Conservation (phyloP, 2,329 filamentous ascomycete species). For the Pseudodiploospora longispora region DNA sequence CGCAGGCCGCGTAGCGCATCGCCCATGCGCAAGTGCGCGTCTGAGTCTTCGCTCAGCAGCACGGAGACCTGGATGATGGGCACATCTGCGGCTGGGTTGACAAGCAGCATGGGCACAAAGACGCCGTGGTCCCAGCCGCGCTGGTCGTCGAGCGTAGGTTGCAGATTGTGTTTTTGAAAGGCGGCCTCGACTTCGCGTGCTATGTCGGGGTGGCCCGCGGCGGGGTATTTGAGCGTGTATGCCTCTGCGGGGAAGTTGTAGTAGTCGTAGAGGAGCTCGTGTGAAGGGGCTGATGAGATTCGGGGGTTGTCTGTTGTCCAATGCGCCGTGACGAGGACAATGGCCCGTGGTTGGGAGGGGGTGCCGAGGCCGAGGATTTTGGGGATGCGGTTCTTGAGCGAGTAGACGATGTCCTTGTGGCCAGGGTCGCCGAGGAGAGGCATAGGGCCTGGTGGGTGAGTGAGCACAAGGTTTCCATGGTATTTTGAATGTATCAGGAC, state of each 20-base stretch:
- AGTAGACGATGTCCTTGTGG: slow-evolving; percentile 42
- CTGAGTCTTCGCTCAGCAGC: slow-evolving; percentile 41
- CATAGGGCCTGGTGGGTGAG: slow-evolving; percentile 38
- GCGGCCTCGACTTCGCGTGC: slow-evolving; percentile 40
- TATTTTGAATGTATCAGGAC: not conserved
- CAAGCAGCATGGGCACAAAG: slow-evolving; percentile 49
- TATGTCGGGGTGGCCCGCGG: slow-evolving; percentile 45
- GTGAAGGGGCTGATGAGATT: slow-evolving; percentile 41
- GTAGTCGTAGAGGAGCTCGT: slow-evolving; percentile 49
- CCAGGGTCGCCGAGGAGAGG: slow-evolving; percentile 47
- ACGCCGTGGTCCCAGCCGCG: slow-evolving; percentile 54
- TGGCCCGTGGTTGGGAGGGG: slow-evolving; percentile 39
- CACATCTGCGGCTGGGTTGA: slow-evolving; percentile 41
- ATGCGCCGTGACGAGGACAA: slow-evolving; percentile 51
- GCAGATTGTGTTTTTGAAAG: slow-evolving; percentile 38
- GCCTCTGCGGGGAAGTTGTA: slow-evolving; percentile 48
- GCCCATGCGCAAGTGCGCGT: slow-evolving; percentile 42
- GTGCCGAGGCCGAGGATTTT: slow-evolving; percentile 47
- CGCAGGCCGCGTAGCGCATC: slow-evolving; percentile 42
- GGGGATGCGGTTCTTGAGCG: slow-evolving; percentile 45
- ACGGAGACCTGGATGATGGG: slow-evolving; percentile 52
- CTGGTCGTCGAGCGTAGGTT: slow-evolving; percentile 27
- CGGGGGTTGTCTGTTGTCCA: slow-evolving; percentile 43
- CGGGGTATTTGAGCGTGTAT: slow-evolving; percentile 48
- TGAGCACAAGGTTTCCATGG: no score